Conservation (phyloP, 2,329 filamentous ascomycete species). For the Chlorencoelia australis region DNA sequence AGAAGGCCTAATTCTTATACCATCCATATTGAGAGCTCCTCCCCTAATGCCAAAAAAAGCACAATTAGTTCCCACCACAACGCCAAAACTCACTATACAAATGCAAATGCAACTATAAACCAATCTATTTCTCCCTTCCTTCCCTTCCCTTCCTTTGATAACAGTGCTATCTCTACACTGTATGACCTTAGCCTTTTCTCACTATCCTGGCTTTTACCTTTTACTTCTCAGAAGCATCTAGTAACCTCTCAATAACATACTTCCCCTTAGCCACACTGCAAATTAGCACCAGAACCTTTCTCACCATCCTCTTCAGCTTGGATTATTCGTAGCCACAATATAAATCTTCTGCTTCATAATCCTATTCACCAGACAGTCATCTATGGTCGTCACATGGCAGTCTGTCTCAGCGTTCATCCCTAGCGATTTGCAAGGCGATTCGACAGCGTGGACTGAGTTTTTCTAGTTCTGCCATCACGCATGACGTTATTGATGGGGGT, state of each 20-base stretch:
- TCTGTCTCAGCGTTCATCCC: conserved; percentile 81
- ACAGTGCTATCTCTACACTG: neutral
- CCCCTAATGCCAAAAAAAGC: no score
- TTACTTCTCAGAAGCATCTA: conserved; percentile 60
- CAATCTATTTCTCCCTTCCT: neutral
- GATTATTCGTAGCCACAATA: conserved; percentile 68
- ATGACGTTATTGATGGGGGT: conserved; percentile 79
- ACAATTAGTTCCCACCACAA: no score
- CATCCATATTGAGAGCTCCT: no score
- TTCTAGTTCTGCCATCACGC: conserved; percentile 76
- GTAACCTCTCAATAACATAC: conserved; percentile 87
- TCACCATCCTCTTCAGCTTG: conserved; percentile 66
- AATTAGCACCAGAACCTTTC: conserved; percentile 60
- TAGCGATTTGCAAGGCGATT: conserved; percentile 73
- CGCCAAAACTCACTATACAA: no score
- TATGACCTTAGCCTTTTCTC: neutral
- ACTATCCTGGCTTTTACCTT: neutral
- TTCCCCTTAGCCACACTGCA: conserved; percentile 81
- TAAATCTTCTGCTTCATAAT: conserved; percentile 67
- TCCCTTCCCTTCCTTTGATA: neutral
- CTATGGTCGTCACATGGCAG: conserved; percentile 86
- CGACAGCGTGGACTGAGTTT: conserved; percentile 85
- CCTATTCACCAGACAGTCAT: conserved; percentile 73
- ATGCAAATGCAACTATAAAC: no score
- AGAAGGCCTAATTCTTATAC: no score